A percentile compares a stretch with the other conserved stretches of the same genome.
Conservation (phyloP, 179 eudicot genomes). For the Heliamphora pulchella region DNA sequence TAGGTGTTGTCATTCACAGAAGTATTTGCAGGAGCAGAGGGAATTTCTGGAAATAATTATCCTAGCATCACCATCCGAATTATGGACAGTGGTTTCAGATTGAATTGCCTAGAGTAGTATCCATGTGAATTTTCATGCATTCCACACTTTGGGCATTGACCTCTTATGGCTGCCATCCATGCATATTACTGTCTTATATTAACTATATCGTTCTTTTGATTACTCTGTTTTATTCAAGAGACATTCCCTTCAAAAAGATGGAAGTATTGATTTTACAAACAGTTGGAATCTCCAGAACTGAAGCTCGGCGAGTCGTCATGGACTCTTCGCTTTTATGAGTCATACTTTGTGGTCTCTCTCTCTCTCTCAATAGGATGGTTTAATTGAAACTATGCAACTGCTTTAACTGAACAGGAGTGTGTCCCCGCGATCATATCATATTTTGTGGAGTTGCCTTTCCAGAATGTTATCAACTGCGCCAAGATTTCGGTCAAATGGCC, state of each 20-base stretch:
- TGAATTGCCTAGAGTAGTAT: background rate
- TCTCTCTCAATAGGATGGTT: constrained; percentile 6
- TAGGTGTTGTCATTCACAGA: no score
- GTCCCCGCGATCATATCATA: constrained; percentile 90
- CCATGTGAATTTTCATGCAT: background rate
- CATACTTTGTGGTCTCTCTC: constrained; percentile 82
- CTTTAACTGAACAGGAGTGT: constrained; percentile 61
- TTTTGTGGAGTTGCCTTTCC: constrained; percentile 82
- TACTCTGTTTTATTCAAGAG: constrained; percentile 4
- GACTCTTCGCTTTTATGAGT: constrained; percentile 93
- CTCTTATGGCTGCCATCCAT: background rate
- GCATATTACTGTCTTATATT: background rate
- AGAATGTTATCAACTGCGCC: constrained; percentile 68
- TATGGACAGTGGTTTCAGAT: background rate
- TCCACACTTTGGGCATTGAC: background rate
- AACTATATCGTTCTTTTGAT: no score
- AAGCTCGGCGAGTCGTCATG: constrained; percentile 98
- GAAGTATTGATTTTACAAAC: constrained; percentile 42
- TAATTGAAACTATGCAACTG: background rate
- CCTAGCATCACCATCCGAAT: background rate
- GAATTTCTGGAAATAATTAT: background rate
- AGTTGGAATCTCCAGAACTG: constrained; percentile 99
- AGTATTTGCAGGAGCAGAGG: no score
- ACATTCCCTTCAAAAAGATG: constrained; percentile 20
- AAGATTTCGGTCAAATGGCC: constrained; percentile 93